A percentile compares a stretch with the other conserved stretches of the same genome.
Evolutionary conservation across 768 basidiomycete species (phyloP).

Genomic region (Lyophyllum shimeji): DNA sequence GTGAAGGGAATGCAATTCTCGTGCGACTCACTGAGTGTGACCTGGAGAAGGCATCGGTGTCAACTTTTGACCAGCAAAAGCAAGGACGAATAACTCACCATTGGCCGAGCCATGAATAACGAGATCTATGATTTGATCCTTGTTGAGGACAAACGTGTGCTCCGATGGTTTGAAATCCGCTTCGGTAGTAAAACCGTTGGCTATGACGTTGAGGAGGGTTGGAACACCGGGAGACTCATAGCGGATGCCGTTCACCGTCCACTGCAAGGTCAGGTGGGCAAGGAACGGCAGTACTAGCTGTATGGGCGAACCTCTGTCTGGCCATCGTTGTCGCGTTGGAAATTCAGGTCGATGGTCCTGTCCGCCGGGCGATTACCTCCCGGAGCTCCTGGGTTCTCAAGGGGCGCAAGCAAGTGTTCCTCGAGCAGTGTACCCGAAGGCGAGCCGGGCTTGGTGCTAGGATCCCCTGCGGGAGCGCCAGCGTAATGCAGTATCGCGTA

Average conservation of each 20-base stretch:
- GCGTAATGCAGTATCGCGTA: conserved; percentile 42
- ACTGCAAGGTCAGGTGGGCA: conserved; percentile 3
- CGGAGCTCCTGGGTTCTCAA: conserved; percentile 31
- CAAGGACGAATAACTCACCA: conserved; percentile 11
- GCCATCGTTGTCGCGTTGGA: conserved; percentile 28
- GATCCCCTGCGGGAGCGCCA: conserved; percentile 37
- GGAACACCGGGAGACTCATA: conserved; percentile 21
- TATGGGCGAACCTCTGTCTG: conserved; percentile 31
- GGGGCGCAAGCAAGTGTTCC: conserved; percentile 27
- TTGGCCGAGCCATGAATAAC: conserved; percentile 22
- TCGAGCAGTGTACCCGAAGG: conserved; percentile 3
- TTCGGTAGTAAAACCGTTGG: conserved; percentile 14
- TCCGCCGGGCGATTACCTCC: conserved; percentile 16
- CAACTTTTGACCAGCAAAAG: background rate
- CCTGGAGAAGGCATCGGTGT: background rate
- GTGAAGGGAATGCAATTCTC: conserved; percentile 24
- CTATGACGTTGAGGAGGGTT: conserved; percentile 22
- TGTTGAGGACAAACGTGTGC: conserved; percentile 20
- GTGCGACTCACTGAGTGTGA: background rate
- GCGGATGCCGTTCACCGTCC: conserved; percentile 18
- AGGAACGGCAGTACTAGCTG: background rate
- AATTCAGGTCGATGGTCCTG: conserved; percentile 10
- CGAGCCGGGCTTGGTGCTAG: conserved; percentile 15
- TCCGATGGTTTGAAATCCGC: conserved; percentile 18
- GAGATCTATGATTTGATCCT: conserved; percentile 21